phyloP scores from a whole-genome alignment of 768 basidiomycete genomes.

The Daedalea quercina region DNA sequence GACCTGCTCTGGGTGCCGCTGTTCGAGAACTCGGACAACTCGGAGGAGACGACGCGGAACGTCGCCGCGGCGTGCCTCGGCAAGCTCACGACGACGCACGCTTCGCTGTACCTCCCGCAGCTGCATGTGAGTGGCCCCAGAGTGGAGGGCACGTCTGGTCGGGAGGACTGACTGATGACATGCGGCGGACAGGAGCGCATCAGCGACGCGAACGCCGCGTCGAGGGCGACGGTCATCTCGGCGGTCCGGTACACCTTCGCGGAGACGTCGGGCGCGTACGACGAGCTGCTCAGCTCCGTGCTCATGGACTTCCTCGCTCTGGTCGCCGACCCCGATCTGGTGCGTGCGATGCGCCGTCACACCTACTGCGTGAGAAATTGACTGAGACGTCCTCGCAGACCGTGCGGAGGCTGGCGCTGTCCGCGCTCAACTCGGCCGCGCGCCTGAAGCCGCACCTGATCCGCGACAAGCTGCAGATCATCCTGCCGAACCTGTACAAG shows the following conservation, averaged over 20 bases:
- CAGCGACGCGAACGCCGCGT: conserved; percentile 57
- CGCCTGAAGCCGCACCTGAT: conserved; percentile 92
- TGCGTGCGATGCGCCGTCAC: too few relatives aligned
- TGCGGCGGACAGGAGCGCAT: conserved; percentile 47
- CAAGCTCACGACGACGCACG: conserved; percentile 88
- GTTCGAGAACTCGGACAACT: conserved; percentile 83
- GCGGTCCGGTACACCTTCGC: conserved; percentile 90
- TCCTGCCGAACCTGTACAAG: conserved; percentile 79
- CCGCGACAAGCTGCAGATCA: conserved; percentile 67
- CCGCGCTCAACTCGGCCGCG: conserved; percentile 89
- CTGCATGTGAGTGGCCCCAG: conserved; percentile 58
- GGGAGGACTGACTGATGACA: background rate
- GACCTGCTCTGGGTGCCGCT: conserved; percentile 89
- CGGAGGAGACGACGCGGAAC: conserved; percentile 89
- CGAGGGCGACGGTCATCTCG: conserved; percentile 85
- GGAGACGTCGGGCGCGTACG: conserved; percentile 78
- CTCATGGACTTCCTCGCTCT: conserved; percentile 88
- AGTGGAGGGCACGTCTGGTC: too few relatives aligned
- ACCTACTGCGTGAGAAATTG: too few relatives aligned
- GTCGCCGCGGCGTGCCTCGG: conserved; percentile 96
- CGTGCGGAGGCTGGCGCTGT: conserved; percentile 85
- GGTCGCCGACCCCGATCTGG: conserved; percentile 84
- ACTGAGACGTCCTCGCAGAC: conserved; percentile 45
- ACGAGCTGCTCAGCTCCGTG: conserved; percentile 82
- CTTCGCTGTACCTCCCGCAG: conserved; percentile 85